Conservation (phyloP, 192 early-diverging fungal genomes). For the Linnemannia schmuckeri region DNA sequence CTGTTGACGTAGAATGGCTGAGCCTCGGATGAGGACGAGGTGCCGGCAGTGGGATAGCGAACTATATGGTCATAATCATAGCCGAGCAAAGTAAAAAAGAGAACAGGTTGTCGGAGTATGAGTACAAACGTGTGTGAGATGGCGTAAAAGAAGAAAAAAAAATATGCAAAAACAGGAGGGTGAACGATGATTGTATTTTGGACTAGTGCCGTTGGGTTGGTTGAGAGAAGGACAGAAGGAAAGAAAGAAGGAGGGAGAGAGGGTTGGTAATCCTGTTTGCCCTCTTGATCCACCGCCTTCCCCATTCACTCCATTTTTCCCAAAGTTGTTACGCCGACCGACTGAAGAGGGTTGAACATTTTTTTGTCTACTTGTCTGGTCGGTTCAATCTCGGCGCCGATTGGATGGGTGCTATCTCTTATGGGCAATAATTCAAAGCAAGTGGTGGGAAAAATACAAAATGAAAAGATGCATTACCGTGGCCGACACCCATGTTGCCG, state of each 20-base stretch:
- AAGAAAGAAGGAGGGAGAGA: background rate
- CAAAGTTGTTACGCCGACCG: background rate
- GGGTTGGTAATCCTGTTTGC: background rate
- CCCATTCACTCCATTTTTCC: background rate
- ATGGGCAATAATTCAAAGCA: background rate
- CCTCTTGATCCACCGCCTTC: background rate
- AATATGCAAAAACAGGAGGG: constrained; percentile 4
- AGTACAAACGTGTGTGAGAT: background rate
- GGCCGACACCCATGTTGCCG: constrained; percentile 94
- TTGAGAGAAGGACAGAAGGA: background rate
- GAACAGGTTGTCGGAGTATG: background rate
- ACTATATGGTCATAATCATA: constrained; percentile 65
- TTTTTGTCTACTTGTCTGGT: background rate
- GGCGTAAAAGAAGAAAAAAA: background rate
- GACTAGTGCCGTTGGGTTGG: background rate
- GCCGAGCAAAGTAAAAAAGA: background rate
- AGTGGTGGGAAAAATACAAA: background rate
- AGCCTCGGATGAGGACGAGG: constrained; percentile 96
- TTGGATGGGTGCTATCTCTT: background rate
- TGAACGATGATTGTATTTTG: background rate
- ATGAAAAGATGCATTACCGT: constrained; percentile 76
- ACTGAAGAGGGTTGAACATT: background rate
- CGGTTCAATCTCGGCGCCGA: background rate
- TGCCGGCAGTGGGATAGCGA: constrained; percentile 97
- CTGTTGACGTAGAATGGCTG: constrained; percentile 99